Base-by-base conservation (phyloP, 768 basidiomycete species). In the Boletellus sp. region DNA sequence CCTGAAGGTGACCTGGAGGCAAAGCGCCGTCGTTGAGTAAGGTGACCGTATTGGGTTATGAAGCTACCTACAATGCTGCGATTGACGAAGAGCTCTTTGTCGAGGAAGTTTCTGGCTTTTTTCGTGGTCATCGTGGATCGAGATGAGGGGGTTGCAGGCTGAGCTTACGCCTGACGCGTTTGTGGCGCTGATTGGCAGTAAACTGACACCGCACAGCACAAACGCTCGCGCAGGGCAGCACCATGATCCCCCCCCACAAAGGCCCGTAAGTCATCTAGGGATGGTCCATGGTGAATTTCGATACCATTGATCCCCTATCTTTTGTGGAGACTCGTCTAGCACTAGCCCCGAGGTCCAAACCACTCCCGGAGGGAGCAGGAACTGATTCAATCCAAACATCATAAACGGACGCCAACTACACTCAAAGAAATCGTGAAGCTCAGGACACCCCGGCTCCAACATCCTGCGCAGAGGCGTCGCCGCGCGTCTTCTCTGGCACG, bases 1-100 rank as follows among this genome's bases (percentile, higher is more conserved):
- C 33, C 89, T 78, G 65, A 80, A 92, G 5, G 90, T 92, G 50
- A 92, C 86, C 89, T 91, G 51, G 31, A 40, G 26, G 28, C 28
- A 28, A 43, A 33, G 34, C 41, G 23, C 2, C 13, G 9, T 31
- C 3, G 42, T 24, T 43, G 46, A 45, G 48, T 26, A 36, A 28
- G 52, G 9, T 50, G 40, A 26, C 9, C 20, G 20, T 26, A 17
- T 26, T 31, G 28, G 32, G 19, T 20, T 35, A 11, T 11, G 15
- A 19, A 26, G 53, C 9, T 28, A 11, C 73, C 16, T 58, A 79
- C 77, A 26, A 78, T 67, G 51, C 63, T 73, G 52, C 71, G 71
- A 6, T 72, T 69, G 39, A 78, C 71, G 34, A 70, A 70, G 24
- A 78, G 60, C 34, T 79, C 74, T 47, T 78, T 78, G 19, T 72